phyloP scores from a whole-genome alignment of 1,139 yeast species.

The Candida sojae region DNA sequence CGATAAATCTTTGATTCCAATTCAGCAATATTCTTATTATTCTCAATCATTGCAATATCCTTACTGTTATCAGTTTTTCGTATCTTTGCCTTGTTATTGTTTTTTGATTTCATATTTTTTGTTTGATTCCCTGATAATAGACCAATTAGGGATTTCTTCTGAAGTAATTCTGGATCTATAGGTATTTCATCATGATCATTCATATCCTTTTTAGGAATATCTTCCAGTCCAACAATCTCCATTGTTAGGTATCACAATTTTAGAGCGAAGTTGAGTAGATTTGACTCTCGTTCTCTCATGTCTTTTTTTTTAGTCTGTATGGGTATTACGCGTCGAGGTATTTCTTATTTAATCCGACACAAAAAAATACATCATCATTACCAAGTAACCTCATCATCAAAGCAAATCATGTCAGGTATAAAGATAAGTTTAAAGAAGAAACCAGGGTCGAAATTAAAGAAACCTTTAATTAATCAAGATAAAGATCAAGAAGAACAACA shows the following conservation, averaged over 20 bases:
- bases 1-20: not conserved
- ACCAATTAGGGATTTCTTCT: conserved; percentile 2
- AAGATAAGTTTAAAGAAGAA: conserved; percentile 25
- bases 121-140: conserved; percentile 14
- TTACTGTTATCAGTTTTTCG: conserved; percentile 1
- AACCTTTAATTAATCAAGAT: conserved; percentile 8
- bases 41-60: not conserved
- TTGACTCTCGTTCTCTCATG: not conserved
- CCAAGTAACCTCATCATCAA: not conserved
- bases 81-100: conserved; percentile 2
- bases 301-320: too few relatives aligned
- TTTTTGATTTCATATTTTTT: conserved; percentile 2
- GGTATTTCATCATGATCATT: conserved; percentile 19
- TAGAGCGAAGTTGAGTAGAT: too few relatives aligned
- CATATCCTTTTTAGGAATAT: conserved; percentile 12
- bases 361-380: not conserved
- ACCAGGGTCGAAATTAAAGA: conserved; percentile 4
- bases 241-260: not conserved
- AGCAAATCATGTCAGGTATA: conserved; percentile 23
- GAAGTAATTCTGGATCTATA: not conserved
- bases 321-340: not conserved
- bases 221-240: conserved; percentile 11
- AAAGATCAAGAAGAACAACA: conserved; percentile 12
- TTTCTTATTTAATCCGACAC: not conserved
- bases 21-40: not conserved